Evolutionary conservation across 2,329 filamentous ascomycete species (phyloP), one percentile per base, ranked within the genome.

Genomic region (Ophiostoma montium): DNA sequence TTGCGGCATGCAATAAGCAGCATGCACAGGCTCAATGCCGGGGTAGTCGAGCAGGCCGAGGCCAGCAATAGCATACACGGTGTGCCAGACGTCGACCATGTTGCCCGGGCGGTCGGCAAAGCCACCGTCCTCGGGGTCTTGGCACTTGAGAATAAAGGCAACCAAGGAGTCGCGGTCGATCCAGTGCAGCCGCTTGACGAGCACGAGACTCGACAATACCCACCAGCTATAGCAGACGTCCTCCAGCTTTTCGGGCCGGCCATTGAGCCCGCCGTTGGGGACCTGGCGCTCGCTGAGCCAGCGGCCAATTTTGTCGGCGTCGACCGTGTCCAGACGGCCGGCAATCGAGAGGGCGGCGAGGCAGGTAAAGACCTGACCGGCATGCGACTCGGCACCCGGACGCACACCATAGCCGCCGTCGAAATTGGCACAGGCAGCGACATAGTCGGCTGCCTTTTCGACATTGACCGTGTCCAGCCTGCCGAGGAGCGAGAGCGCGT

Each of bases 151-250:
- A 49, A 98, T 95, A 65, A 95, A 98, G 21, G 66, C 64, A 47
- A 80, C 75, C 58, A 98, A 74, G 61, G 86, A 85, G 50, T 81
- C 72, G 46, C 80, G 76, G 67, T 98, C 86, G 61, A 98, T 94
- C 92, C 92, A 98, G 63, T 95, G 86, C 48, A 88, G 74, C 49
- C 82, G 81, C 48, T 76, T 80, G 57, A 98, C 85, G 74, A 96
- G 95, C 42, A 84, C 82, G 57, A 98, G 69, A 62, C 89, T 95
- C 61, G 86, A 90, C 60, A 90, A 70, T 41, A 96, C 92, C 92
- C 92, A 98, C 92, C 92, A 98, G 63, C 87, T 95, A 67, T 98
- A 98, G 68, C 92, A 98, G 13, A 95, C 90, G 63, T 98, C 92
- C 62, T 95, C 90, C 54, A 85, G 69, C 70, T 98, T 98, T 67